Evolutionary conservation across 495 filamentous ascomycete genomes (phyloP), one percentile per base, ranked within the genome.

Genomic region (Talaromyces trachyspermus): DNA sequence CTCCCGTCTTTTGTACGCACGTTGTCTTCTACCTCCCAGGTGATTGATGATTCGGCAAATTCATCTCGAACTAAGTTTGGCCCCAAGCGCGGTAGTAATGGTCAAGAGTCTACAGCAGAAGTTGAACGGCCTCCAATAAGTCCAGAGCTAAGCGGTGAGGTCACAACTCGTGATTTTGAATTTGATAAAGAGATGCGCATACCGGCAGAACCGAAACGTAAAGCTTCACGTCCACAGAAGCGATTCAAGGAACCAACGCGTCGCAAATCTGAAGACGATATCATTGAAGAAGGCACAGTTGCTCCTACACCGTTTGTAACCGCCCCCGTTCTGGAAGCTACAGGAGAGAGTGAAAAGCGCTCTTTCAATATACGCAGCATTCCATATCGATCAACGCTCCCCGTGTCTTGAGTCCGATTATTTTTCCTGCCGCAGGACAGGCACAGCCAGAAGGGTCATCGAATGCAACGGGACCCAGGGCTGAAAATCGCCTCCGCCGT

Each of bases 381-480:
- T 18, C 64, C 64, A 41, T 55, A 75, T 45, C 70, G 70, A 1
- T 77, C 80, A 0, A 61, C 60, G 3, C 65, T 86, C 19, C 81
- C 2, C 79, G 73, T 27, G 57, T 84, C 26, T 63, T 88, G 2
- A 77, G 81, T 14, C 79, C 81, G 51, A 85, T 74, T 25, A 80
- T 85, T 20, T 87, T 88, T 54, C n/a, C n/a, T n/a, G 78, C 68
- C 49, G 63, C 17, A 32, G 66, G n/a, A 50, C 61, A 8, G 46
- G 49, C 20, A 33, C 44, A 22, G 33, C 47, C 39, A 4, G 39
- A 48, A 24, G 10, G 26, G 17, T 37, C 9, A 54, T 43, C 3
- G 15, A 25, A 37, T 24, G 50, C 66, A 3, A 39, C 63, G 23
- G 69, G 72, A 12, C 72, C 76, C 10, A 69, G 75, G 4, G 75